Base-by-base conservation (phyloP, 768 basidiomycete species). In the Russula compacta region DNA sequence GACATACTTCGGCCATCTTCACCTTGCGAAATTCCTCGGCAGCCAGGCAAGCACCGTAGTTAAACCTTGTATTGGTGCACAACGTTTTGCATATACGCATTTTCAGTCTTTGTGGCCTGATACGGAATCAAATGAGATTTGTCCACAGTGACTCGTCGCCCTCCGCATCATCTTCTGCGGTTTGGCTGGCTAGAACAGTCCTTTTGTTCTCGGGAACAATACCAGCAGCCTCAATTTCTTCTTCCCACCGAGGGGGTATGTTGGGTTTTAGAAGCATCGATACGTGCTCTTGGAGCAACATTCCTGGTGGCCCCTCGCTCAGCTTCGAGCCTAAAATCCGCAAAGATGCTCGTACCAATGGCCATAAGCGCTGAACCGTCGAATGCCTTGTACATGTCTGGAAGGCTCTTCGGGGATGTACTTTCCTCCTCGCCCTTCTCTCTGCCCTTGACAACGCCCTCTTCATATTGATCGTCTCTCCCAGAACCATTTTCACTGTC, bases 301-400 rank as follows among this genome's bases (percentile, higher is more conserved):
- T 83, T 1, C 86, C 87, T 86, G 14, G 11, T 52, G 43, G 33
- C 12, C 19, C 43, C 29, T 12, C 43, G 42, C 11, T 36, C 29
- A 53, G 12, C 15, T 39, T 35, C 8, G 39, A 39, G 24, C 61
- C 17, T 35, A 6, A 32, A 19, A 29, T 29, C 50, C 19, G 21
- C 14, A 12, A 52, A 24, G 32, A n/a, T 9, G 50, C 29, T 72
- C 78, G 24, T 38, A 88, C 89, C 86, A 63, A 91, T 76, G 3
- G 82, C 86, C 71, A 90, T 76, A 47, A 90, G 76, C 4, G 86
- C 85, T 10, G 85, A 83, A 4, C 89, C 89, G 66, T 89, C 85
- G 63, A 89, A 76, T 3, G 81, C 76, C 67, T 80, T 86, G 69
- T 89, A 90, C 89, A 91, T 90, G 65, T 88, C 85, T 63, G 76